Evolutionary conservation across 257 asterid genomes (phyloP), one percentile per base, ranked within the genome.

Genomic region (Forsythia suspensa): DNA sequence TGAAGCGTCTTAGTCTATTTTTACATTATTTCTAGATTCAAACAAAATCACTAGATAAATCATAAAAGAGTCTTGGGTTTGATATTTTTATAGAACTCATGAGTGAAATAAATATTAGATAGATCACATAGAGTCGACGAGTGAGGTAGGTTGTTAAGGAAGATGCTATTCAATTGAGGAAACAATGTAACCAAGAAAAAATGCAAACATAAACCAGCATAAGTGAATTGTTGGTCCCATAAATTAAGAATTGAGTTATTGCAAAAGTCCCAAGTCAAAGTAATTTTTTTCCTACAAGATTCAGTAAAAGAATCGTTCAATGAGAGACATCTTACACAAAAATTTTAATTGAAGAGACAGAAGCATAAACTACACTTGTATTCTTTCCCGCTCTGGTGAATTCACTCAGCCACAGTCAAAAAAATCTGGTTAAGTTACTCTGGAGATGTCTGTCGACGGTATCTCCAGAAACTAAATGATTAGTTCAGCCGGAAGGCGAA

Each of bases 391-490:
- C 38, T 20, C 34, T 10, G 12, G 61, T 52, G 24, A 52, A 16
- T 52, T 52, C 61, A 52, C 61, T 16, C 61, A 16, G 61, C 12
- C 69, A 20, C 6, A 24, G 69, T 61, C 69, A 29, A 61, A 61
- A 61, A 61, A 61, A 61, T 61, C 3, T 11, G 37, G 57, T 78
- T 43, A 46, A 73, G 48, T 37, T 63, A 81, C 59, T 41, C 29
- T 75, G 38, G 55, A 76, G 44, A 72, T 76, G 78, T 71, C 24
- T 59, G 44, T 12, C 63, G 21, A 40, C 6, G 12, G 72, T 55
- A 36, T 70, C 38, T 20, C 63, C 21, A 21, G 18, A 74, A 46
- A 70, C 72, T 18, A 72, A 74, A 73, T 41, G 71, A 39, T 71
- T 72, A 41, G 16, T 43, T 52, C 8, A 6, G 52, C 34, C 69